Evolutionary conservation across 2,329 filamentous ascomycete species (phyloP), one percentile per base, ranked within the genome.

Genomic region (Paraconiothyrium sp.): DNA sequence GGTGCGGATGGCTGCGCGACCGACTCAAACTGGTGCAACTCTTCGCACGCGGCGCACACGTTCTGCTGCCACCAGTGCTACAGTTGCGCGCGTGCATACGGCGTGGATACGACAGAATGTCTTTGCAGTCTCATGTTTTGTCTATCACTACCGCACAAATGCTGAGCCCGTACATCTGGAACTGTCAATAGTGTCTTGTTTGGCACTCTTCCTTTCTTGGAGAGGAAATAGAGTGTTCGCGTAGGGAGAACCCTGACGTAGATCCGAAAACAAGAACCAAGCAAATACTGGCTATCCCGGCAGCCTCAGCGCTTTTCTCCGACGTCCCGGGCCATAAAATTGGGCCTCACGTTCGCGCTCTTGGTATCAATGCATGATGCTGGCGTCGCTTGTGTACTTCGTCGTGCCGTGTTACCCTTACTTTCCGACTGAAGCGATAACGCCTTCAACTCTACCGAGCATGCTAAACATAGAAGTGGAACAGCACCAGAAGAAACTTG

Each of bases 321-420:
- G 57, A 50, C 35, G 10, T 39, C 20, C 27, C 39, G 22, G 44
- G 37, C 43, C 30, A 47, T n/a, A 46, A 47, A 4, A 9, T 34
- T 5, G n/a, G 32, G 16, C 43, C 30, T 54, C 30, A 47, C 52
- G 34, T 41, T 46, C 58, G 54, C 47, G 32, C 48, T 49, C 16
- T n/a, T 43, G 16, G 20, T 20, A 20, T 41, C 35, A 14, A 34
- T 41, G 30, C 6, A 27, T 48, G 7, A 9, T 57, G n/a, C 16
- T 46, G 20, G 32, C 44, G 47, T 24, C 4, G 16, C 58, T 57
- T 48, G 55, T 57, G 54, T 54, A 51, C 27, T 57, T 43, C 60
- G 51, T 61, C 37, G 46, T 32, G 47, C 39, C 22, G 58, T 60
- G 46, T 22, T 51, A 56, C 51, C 52, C 13, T 52, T 44, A 16